These are phyloP conservation scores for Trebouxiophyceae sp. DNA, from an alignment of 163 green algal genomes.

Conservation along the genomic window DNA sequence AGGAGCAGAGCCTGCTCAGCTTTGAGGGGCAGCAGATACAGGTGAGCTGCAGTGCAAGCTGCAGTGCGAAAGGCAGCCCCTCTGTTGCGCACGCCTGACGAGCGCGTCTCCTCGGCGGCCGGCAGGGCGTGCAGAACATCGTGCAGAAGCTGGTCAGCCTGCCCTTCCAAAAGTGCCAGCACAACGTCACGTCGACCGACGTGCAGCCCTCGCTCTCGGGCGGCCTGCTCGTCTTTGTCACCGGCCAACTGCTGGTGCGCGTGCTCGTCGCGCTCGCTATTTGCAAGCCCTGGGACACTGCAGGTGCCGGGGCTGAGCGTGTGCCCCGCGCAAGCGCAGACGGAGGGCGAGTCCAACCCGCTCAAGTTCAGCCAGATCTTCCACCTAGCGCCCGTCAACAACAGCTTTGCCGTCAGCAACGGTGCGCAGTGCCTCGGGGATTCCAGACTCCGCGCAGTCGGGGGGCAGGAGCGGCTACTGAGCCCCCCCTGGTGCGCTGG, in stretches of 20 bases:
- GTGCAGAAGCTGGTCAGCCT: slow-evolving; percentile 68
- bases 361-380: slow-evolving; percentile 91
- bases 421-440: slow-evolving; percentile 29
- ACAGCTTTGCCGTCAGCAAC: slow-evolving; percentile 79
- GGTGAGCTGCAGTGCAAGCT: too few species aligned
- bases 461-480: background rate
- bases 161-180: slow-evolving; percentile 68
- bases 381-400: slow-evolving; percentile 68
- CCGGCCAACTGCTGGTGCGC: slow-evolving; percentile 63
- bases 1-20: slow-evolving; percentile 71
- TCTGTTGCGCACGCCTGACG: too few species aligned
- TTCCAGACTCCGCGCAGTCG: background rate
- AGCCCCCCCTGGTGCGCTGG: background rate
- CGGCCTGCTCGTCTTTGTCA: slow-evolving; percentile 85
- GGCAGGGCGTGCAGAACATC: slow-evolving; percentile 42
- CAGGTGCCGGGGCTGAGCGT: background rate
- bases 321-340: slow-evolving; percentile 26
- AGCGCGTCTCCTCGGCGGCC: too few species aligned
- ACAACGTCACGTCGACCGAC: slow-evolving; percentile 63
- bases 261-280: background rate
- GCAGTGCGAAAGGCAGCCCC: too few species aligned
- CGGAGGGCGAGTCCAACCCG: slow-evolving; percentile 68
- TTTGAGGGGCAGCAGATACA: slow-evolving; percentile 74
- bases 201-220: slow-evolving; percentile 71
- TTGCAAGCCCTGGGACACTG: background rate